Base-by-base conservation (phyloP, 805 yeast species). In the Soucietia sequanensis region DNA sequence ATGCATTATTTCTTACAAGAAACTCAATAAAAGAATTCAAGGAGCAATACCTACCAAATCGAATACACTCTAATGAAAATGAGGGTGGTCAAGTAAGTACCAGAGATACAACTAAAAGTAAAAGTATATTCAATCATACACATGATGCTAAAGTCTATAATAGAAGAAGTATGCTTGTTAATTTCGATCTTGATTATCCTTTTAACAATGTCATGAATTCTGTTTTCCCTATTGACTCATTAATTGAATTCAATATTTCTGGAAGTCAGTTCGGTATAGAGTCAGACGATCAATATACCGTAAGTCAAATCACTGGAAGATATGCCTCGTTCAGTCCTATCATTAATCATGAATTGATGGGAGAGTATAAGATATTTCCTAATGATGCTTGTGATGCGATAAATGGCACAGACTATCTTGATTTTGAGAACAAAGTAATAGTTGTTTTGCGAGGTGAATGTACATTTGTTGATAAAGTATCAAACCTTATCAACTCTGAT, bases 391-490 rank as follows among this genome's bases (percentile, higher is more conserved):
- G 73, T 41, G 34, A 41, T 5, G 43, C 39, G 4, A 27, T 49
- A 5, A 32, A 47, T n/a, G 42, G 31, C 3, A 15, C 26, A 10
- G 42, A 42, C 10, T 33, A 27, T 14, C 20, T 30, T 15, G 43
- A 47, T 6, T 51, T 43, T 36, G 31, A 39, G 21, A 48, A 54
- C 34, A 59, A 63, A 38, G 48, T 59, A 11, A 23, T 63, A 13
- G 43, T 63, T 3, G 52, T 60, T 3, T 43, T 60, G 37, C 39
- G 81, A n/a, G 83, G 83, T 5, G 70, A 62, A 4, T 78, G 83
- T 55, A 67, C 78, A 15, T 75, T 79, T 48, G 76, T 71, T 31
- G 65, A 65, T 11, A 80, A 80, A 46, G 72, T 78, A 12, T 46
- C 59, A 25, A 63, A 66, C 36, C 46, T 79, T 33, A 60, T 76